A percentile compares a stretch with the other conserved stretches of the same genome.
These are phyloP conservation scores for Ophiorrhiza pumila DNA, from an alignment of 257 asterid species.

Conservation along the genomic window DNA sequence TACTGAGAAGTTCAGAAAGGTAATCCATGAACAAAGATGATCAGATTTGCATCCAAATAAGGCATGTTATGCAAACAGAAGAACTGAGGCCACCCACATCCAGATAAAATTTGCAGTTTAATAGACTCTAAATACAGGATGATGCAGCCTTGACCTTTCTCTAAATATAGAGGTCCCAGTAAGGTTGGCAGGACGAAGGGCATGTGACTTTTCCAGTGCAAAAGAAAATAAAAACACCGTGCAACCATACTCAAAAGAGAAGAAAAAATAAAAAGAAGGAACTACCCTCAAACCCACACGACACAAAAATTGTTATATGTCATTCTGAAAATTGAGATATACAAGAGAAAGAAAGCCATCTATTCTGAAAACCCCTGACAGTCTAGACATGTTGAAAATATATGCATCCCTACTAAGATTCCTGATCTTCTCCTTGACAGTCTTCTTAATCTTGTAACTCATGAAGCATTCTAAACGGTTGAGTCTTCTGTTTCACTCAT, in stretches of 20 bases:
- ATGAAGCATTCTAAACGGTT: not conserved
- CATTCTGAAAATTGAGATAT: not conserved
- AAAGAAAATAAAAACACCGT: too few species aligned
- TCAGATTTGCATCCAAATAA: not conserved
- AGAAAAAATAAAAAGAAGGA: too few species aligned
- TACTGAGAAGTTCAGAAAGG: not conserved
- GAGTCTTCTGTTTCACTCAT: not conserved
- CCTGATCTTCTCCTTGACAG: not conserved
- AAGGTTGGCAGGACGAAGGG: not conserved
- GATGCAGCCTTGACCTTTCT: not conserved
- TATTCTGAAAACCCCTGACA: not conserved
- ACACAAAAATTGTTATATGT: too few species aligned
- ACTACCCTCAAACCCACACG: not conserved
- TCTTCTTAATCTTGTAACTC: not conserved
- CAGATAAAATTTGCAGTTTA: not conserved
- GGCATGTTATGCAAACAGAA: not conserved
- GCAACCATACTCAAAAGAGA: not conserved
- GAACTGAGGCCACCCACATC: not conserved
- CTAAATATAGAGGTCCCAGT: not conserved
- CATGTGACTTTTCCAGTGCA: not conserved
- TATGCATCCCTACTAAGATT: not conserved
- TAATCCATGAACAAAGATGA: not conserved
- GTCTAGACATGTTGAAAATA: not conserved
- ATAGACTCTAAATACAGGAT: not conserved
- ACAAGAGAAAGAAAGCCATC: not conserved